Evolutionary conservation across 2,329 filamentous ascomycete genomes (phyloP).

Genomic region (Aureobasidium leucospermi): DNA sequence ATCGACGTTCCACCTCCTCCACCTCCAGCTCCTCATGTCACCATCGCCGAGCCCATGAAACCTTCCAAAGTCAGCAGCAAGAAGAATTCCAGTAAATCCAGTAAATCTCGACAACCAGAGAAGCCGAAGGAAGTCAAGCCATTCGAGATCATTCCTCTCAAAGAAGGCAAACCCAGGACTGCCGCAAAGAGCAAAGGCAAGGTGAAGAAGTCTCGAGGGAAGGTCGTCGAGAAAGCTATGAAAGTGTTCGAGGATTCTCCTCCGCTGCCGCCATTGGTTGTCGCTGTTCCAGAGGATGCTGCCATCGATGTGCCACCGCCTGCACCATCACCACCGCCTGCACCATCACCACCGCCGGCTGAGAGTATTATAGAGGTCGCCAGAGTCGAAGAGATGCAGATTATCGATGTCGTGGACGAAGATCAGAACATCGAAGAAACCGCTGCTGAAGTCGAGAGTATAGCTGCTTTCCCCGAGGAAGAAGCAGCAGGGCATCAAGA

Average conservation of each 20-base stretch:
- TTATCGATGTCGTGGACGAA: background rate
- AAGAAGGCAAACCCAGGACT: background rate
- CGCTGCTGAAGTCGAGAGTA: background rate
- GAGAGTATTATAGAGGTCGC: background rate
- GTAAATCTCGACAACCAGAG: background rate
- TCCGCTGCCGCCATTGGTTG: background rate
- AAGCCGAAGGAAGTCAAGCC: background rate
- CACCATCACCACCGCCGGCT: background rate
- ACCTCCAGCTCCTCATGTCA: background rate
- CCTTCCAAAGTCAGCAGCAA: background rate
- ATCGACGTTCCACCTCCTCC: background rate
- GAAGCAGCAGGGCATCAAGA: too few relatives aligned
- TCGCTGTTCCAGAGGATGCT: background rate
- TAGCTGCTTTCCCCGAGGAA: background rate
- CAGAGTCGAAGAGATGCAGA: background rate
- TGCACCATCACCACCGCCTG: background rate
- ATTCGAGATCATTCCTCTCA: background rate
- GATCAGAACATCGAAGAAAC: background rate
- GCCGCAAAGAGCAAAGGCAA: background rate
- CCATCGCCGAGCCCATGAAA: background rate
- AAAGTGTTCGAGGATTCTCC: background rate
- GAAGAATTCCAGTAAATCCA: background rate
- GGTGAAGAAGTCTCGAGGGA: background rate
- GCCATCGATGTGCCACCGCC: background rate
- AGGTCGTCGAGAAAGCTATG: background rate